These are phyloP conservation scores for Phenoliferia sp. DNA, from an alignment of 1,284 basidiomycete genomes.

Conservation along the genomic window DNA sequence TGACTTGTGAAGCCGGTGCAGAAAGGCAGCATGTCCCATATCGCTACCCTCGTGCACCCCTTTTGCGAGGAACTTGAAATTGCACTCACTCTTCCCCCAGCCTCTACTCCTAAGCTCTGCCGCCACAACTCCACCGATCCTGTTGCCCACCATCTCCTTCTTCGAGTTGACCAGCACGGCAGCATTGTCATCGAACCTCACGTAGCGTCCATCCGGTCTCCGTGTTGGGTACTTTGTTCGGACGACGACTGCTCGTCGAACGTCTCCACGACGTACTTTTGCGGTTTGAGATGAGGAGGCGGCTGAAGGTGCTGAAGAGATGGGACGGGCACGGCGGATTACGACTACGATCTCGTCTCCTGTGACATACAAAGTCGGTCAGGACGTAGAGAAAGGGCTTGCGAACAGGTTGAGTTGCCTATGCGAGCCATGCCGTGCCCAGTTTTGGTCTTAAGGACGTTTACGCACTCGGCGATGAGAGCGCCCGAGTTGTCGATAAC, in stretches of 20 bases:
- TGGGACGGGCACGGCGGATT: constrained; percentile 83
- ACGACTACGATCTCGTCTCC: constrained; percentile 98
- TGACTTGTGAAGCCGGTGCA: too few relatives aligned
- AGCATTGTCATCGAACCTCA: constrained; percentile 97
- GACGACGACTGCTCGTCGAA: constrained; percentile 90
- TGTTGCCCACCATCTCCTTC: constrained; percentile 90
- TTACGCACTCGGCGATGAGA: constrained; percentile 91
- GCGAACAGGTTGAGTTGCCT: constrained; percentile 43
- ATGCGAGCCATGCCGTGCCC: constrained; percentile 65
- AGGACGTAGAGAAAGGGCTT: neutral
- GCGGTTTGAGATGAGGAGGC: constrained; percentile 49
- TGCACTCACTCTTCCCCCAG: constrained; percentile 73
- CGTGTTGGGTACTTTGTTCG: constrained; percentile 77
- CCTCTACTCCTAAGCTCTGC: constrained; percentile 84
- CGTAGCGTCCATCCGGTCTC: constrained; percentile 77
- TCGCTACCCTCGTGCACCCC: too few relatives aligned
- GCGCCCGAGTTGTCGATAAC: constrained; percentile 99
- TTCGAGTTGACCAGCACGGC: constrained; percentile 95
- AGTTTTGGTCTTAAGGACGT: constrained; percentile 89
- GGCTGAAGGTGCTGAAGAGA: constrained; percentile 52
- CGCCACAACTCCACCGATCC: constrained; percentile 89
- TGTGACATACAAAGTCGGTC: constrained; percentile 43
- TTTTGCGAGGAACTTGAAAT: constrained; percentile 55
- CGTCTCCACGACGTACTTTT: constrained; percentile 80
- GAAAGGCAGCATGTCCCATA: too few relatives aligned